Conservation (phyloP, 768 basidiomycete species). For the Termitomyces sp. region DNA sequence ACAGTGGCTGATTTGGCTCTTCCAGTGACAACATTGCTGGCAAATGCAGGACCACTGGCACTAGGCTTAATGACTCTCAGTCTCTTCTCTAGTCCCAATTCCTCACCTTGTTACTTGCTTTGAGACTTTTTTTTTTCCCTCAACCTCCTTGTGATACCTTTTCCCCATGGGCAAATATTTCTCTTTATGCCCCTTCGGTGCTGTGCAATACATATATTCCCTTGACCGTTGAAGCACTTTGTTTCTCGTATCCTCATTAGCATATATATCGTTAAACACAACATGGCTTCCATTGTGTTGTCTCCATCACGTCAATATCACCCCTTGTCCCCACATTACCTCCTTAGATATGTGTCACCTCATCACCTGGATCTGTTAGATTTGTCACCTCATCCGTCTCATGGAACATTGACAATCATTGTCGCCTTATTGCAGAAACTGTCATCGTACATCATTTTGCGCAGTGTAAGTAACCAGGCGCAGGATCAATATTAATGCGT, state of each 20-base stretch:
- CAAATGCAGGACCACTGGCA: conserved; percentile 2
- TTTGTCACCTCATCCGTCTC: neutral
- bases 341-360: neutral
- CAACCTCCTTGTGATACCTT: conserved; percentile 25
- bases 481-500: too few species aligned
- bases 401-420: neutral
- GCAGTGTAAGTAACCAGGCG: too few species aligned
- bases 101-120: conserved; percentile 11
- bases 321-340: neutral
- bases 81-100: conserved; percentile 7
- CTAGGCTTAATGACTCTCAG: neutral
- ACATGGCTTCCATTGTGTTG: neutral
- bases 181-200: neutral
- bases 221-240: neutral
- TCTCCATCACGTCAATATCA: neutral
- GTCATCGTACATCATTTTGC: neutral
- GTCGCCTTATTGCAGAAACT: neutral
- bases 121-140: too few species aligned
- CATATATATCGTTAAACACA: neutral
- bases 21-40: conserved; percentile 4
- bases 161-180: neutral
- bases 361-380: neutral
- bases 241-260: neutral
- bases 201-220: neutral
- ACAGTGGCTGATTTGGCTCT: neutral